A percentile compares a stretch with the other conserved stretches of the same genome.
Conservation (phyloP, 257 asterid genomes). For the Solanum sejunctum region DNA sequence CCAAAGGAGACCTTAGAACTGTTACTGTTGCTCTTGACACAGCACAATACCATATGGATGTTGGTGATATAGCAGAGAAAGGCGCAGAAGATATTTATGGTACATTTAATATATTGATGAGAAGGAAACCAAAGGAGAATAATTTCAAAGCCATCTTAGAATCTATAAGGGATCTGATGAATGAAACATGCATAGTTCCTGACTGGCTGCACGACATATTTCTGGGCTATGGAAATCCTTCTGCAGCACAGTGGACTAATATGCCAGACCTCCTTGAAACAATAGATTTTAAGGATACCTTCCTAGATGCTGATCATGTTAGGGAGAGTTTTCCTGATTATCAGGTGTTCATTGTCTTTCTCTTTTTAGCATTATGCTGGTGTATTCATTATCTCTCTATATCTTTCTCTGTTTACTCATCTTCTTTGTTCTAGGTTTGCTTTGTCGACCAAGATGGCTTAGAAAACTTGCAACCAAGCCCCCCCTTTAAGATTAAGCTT, state of each 20-base stretch:
- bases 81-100: conserved; percentile 83
- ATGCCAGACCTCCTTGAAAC: conserved; percentile 80
- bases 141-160: conserved; percentile 97
- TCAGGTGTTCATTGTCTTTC: conserved; percentile 40
- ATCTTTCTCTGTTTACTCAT: neutral
- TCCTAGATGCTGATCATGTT: conserved; percentile 83
- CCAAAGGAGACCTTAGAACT: conserved; percentile 94
- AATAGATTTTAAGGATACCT: conserved; percentile 90
- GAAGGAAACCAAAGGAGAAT: conserved; percentile 98
- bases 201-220: conserved; percentile 96
- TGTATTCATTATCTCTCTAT: neutral
- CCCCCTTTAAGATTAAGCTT: conserved; percentile 69
- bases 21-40: conserved; percentile 89
- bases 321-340: conserved; percentile 71
- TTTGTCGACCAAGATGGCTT: conserved; percentile 69
- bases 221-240: conserved; percentile 97
- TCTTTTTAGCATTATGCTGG: neutral
- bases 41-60: conserved; percentile 99
- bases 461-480: conserved; percentile 43
- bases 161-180: conserved; percentile 96
- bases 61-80: conserved; percentile 83
- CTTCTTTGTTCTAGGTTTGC: conserved; percentile 45
- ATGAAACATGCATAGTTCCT: conserved; percentile 97
- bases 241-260: conserved; percentile 94
- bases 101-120: conserved; percentile 84